Base-by-base conservation (phyloP, 176 grass and related monocot species). In the Oryza brachyantha region DNA sequence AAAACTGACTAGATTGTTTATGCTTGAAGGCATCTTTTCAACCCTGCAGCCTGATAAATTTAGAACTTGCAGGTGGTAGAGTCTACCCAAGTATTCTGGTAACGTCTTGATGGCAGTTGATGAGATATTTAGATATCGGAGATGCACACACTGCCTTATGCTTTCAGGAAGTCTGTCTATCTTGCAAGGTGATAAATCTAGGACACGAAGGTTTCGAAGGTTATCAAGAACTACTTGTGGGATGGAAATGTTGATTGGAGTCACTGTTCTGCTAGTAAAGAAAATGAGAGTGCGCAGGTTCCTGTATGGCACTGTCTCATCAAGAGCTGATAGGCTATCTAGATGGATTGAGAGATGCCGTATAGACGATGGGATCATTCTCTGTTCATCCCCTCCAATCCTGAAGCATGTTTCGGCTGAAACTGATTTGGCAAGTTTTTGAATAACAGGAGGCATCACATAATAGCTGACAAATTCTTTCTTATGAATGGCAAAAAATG, bases 171-270 rank as follows among this genome's bases (percentile, higher is more conserved):
- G 26, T 68, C 19, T 41, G 7, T 60, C 50, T 7, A 75, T 62
- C 74, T 74, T 86, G 70, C 73, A 79, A 59, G 75, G 36, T 73
- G 79, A 86, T 60, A 90, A 75, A 50, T 86, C 84, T 66, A 91
- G 75, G 26, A 84, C 75, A 13, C 75, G 70, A 37, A 80, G 42
- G 39, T 34, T 42, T 76, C 4, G 31, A 22, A 83, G 46, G 29
- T 58, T 75, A 50, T 87, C 32, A 9, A 84, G 31, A 79, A 80
- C 70, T 29, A 58, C 64, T 32, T 32, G 31, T 32, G 31, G 31
- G 31, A 58, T 29, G 70, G 78, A 65, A 68, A 32, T 35, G 21
- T 77, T 60, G 13, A 46, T 35, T 43, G 64, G 39, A 38, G 27
- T 14, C 29, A 36, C 52, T 17, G 14, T 70, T 70, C 50, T 45